Percentiles rank a stretch among this genome's conserved stretches.
Conservation (phyloP, 2,329 filamentous ascomycete genomes). For the Whalleya microplaca region DNA sequence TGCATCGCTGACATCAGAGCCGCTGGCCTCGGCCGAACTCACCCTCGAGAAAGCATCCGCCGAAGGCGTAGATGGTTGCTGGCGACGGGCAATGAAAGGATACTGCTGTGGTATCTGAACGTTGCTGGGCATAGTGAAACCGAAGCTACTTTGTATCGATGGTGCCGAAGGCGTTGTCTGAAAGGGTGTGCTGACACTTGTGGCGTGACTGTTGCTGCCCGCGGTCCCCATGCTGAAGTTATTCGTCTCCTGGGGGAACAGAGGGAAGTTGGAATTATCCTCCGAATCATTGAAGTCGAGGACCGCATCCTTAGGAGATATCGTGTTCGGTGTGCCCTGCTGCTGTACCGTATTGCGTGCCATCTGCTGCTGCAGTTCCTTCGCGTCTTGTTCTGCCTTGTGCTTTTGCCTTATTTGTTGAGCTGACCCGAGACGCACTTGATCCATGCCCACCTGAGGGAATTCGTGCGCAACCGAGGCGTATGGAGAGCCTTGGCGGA, state of each 20-base stretch:
- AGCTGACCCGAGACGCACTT: slow-evolving; percentile 55
- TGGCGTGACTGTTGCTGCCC: slow-evolving; percentile 22
- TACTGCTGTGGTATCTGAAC: slow-evolving; percentile 39
- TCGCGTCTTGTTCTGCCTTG: slow-evolving; percentile 63
- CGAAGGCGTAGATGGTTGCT: slow-evolving; percentile 42
- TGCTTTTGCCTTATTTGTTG: slow-evolving; percentile 64
- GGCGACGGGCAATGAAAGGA: slow-evolving; percentile 42
- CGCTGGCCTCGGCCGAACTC: slow-evolving; percentile 49
- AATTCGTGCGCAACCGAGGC: slow-evolving; percentile 53
- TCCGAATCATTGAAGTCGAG: slow-evolving; percentile 82
- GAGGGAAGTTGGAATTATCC: slow-evolving; percentile 68
- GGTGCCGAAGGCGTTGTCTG: slow-evolving; percentile 34
- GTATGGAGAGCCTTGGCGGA: slow-evolving; percentile 71
- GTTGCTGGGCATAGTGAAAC: slow-evolving; percentile 43
- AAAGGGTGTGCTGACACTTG: slow-evolving; percentile 28
- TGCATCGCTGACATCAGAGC: slow-evolving; percentile 38
- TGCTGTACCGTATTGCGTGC: slow-evolving; percentile 43
- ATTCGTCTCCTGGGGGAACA: slow-evolving; percentile 67
- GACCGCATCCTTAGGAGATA: slow-evolving; percentile 91
- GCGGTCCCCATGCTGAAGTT: slow-evolving; percentile 44
- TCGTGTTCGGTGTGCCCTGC: slow-evolving; percentile 72
- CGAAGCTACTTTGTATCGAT: slow-evolving; percentile 34
- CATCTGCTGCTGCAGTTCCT: slow-evolving; percentile 48
- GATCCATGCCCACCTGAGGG: slow-evolving; percentile 38
- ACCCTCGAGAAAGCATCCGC: slow-evolving; percentile 44